Evolutionary conservation across 306 rosid genomes (phyloP).

Genomic region (Alnus rubra): DNA sequence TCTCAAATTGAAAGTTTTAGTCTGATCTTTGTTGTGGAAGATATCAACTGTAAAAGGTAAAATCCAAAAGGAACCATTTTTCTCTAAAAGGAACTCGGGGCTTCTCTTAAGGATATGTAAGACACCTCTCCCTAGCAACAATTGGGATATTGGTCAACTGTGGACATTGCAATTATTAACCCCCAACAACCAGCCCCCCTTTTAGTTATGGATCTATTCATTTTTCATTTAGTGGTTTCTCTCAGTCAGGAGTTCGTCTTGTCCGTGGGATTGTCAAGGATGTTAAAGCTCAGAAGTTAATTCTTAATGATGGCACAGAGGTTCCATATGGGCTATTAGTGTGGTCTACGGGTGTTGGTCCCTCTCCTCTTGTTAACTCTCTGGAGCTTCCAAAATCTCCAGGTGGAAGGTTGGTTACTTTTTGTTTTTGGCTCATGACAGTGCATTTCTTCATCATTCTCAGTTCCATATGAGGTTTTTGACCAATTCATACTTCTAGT

Average conservation of each 20-base stretch:
- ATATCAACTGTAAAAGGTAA: neutral
- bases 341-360: slow-evolving; percentile 99
- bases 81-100: neutral
- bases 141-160: neutral
- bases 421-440: neutral
- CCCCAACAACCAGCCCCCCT: neutral
- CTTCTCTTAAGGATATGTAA: neutral
- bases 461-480: slow-evolving; percentile 2
- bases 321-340: slow-evolving; percentile 94
- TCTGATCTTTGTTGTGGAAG: slow-evolving; percentile 6
- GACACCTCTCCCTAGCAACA: neutral
- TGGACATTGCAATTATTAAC: neutral
- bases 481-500: neutral
- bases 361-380: slow-evolving; percentile 62
- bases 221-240: slow-evolving; percentile 32
- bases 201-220: slow-evolving; percentile 13
- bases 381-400: slow-evolving; percentile 82
- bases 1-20: neutral
- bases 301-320: slow-evolving; percentile 89
- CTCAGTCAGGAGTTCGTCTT: slow-evolving; percentile 97
- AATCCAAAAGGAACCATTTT: neutral
- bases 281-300: slow-evolving; percentile 63
- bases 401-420: slow-evolving; percentile 74
- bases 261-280: slow-evolving; percentile 90
- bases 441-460: neutral